phyloP scores from a whole-genome alignment of 768 basidiomycete species.

The Boletus sp. region DNA sequence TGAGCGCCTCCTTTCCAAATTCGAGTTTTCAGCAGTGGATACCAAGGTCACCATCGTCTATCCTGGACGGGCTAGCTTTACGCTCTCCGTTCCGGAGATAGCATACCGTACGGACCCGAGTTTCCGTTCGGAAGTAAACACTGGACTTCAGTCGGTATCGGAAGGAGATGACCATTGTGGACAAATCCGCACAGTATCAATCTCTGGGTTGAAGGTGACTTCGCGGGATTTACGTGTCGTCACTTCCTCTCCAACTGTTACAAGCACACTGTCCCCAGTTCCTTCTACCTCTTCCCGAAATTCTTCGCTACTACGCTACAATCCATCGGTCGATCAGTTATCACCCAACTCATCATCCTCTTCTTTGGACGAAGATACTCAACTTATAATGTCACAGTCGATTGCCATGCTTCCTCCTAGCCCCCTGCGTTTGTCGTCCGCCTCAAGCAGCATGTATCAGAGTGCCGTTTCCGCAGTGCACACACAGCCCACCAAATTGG shows the following conservation, averaged over 20 bases:
- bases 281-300: conserved; percentile 18
- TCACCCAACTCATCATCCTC: conserved; percentile 55
- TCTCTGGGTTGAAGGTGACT: conserved; percentile 56
- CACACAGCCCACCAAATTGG: neutral
- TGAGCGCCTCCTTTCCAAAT: conserved; percentile 72
- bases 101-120: conserved; percentile 46
- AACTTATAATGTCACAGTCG: conserved; percentile 73
- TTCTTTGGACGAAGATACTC: conserved; percentile 62
- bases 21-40: conserved; percentile 72
- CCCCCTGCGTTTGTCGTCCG: conserved; percentile 44
- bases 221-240: conserved; percentile 41
- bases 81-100: conserved; percentile 54
- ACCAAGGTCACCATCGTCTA: conserved; percentile 68
- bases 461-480: conserved; percentile 55
- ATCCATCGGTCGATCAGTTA: conserved; percentile 5
- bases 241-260: conserved; percentile 14
- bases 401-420: conserved; percentile 56
- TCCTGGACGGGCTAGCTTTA: conserved; percentile 59
- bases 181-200: conserved; percentile 45
- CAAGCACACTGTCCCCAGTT: conserved; percentile 26
- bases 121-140: conserved; percentile 20
- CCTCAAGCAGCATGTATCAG: conserved; percentile 71
- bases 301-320: conserved; percentile 6
- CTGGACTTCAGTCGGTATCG: conserved; percentile 18
- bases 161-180: conserved; percentile 19